Evolutionary conservation across 176 grass and related monocot genomes (phyloP).

Genomic region (Alopecurus myosuroides): DNA sequence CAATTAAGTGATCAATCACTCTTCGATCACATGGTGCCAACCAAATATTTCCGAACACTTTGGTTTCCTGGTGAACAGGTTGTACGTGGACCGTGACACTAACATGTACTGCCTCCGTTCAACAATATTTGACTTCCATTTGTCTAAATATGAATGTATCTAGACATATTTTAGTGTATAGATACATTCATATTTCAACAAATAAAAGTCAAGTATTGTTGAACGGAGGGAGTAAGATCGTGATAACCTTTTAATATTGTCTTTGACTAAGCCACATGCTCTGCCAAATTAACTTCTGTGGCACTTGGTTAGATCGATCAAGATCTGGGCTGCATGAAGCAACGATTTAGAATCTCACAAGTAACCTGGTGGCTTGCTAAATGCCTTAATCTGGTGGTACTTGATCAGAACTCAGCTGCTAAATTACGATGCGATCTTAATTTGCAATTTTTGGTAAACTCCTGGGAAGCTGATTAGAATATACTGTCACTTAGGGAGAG

Average conservation of each 20-base stretch:
- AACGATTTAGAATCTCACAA: slow-evolving; percentile 18
- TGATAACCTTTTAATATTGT: not conserved
- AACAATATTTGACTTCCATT: too few species aligned
- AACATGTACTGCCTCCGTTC: too few species aligned
- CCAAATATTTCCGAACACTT: not conserved
- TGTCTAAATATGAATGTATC: too few species aligned
- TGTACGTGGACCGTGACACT: not conserved
- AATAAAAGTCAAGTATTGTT: too few species aligned
- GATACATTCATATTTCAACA: too few species aligned
- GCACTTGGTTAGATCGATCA: slow-evolving; percentile 16
- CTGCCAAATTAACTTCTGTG: slow-evolving; percentile 12
- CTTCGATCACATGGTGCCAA: not conserved
- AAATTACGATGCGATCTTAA: not conserved
- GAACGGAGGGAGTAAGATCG: too few species aligned
- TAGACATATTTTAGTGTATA: too few species aligned
- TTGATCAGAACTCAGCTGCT: not conserved
- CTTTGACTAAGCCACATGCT: not conserved
- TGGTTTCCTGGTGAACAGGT: not conserved
- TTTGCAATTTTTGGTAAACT: slow-evolving; percentile 13
- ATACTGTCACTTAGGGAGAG: not conserved
- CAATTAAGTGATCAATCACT: not conserved
- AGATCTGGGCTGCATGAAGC: slow-evolving; percentile 1
- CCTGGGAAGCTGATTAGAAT: not conserved
- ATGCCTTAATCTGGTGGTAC: not conserved
- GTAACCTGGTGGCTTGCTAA: not conserved